Evolutionary conservation across 225 moss, liverwort and hornwort species (phyloP).

Genomic region (Sphagnum contortum): DNA sequence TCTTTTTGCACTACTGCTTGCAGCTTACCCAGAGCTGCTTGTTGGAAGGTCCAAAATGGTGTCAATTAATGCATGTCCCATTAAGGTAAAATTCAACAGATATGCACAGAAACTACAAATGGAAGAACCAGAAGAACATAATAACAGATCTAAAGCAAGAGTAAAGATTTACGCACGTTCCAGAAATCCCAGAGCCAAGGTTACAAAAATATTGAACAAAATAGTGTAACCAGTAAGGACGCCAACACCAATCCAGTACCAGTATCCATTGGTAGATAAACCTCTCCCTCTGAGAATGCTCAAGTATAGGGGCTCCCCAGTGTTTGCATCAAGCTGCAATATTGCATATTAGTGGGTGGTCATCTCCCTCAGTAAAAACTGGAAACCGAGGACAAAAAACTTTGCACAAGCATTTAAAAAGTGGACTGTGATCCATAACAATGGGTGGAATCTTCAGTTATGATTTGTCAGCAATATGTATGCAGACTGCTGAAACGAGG

Average conservation of each 20-base stretch:
- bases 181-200: conserved; percentile 1
- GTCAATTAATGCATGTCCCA: not conserved
- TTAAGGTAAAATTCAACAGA: not conserved
- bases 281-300: conserved; percentile 1
- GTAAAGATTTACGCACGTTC: not conserved
- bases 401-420: no score
- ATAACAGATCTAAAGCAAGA: no score
- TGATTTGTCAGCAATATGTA: no score
- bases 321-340: not conserved
- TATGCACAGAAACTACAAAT: not conserved
- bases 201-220: conserved; percentile 2
- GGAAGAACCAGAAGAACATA: not conserved
- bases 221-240: conserved; percentile 2
- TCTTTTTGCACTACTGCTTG: conserved; percentile 6
- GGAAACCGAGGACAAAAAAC: no score
- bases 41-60: not conserved
- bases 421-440: no score
- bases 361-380: no score
- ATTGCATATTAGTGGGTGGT: not conserved
- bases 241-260: conserved; percentile 8
- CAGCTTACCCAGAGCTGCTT: conserved; percentile 1
- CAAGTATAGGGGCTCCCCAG: not conserved
- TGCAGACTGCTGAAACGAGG: no score
- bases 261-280: not conserved
- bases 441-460: no score